A percentile compares a stretch with the other conserved stretches of the same genome.
Evolutionary conservation across 306 rosid genomes (phyloP).

Genomic region (barrel medic (Medicago truncatula)): DNA sequence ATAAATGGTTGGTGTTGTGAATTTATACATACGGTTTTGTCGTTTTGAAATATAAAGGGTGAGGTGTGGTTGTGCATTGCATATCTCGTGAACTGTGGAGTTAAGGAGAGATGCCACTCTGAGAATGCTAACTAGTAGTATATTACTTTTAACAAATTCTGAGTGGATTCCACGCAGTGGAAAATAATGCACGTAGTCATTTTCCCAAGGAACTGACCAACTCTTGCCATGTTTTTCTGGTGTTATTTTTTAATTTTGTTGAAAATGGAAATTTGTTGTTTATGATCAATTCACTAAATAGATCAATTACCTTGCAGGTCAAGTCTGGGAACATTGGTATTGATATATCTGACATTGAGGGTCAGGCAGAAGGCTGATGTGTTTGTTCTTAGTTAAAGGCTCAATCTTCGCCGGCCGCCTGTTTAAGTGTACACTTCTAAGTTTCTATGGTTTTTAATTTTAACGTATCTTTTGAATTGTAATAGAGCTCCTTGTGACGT

Average conservation of each 20-base stretch:
- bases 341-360: slow-evolving; percentile 86
- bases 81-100: slow-evolving; percentile 18
- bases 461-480: slow-evolving; percentile 38
- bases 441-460: slow-evolving; percentile 34
- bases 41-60: slow-evolving; percentile 3
- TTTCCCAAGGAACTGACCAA: slow-evolving; percentile 1
- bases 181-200: not conserved
- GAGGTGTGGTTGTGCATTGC: slow-evolving; percentile 4
- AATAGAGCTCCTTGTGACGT: slow-evolving; percentile 36
- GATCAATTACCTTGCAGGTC: slow-evolving; percentile 61
- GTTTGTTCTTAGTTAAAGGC: slow-evolving; percentile 52
- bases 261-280: not conserved
- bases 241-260: slow-evolving; percentile 6
- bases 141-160: not conserved
- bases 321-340: slow-evolving; percentile 84
- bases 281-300: slow-evolving; percentile 32
- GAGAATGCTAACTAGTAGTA: not conserved
- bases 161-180: not conserved
- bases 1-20: slow-evolving; percentile 6
- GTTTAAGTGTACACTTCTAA: slow-evolving; percentile 34
- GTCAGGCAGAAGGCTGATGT: slow-evolving; percentile 67
- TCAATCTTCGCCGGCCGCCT: slow-evolving; percentile 22
- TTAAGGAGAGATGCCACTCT: not conserved
- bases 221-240: not conserved
- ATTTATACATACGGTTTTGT: not conserved